phyloP scores from a whole-genome alignment of 1,284 basidiomycete species.

The Cerrena zonata region DNA sequence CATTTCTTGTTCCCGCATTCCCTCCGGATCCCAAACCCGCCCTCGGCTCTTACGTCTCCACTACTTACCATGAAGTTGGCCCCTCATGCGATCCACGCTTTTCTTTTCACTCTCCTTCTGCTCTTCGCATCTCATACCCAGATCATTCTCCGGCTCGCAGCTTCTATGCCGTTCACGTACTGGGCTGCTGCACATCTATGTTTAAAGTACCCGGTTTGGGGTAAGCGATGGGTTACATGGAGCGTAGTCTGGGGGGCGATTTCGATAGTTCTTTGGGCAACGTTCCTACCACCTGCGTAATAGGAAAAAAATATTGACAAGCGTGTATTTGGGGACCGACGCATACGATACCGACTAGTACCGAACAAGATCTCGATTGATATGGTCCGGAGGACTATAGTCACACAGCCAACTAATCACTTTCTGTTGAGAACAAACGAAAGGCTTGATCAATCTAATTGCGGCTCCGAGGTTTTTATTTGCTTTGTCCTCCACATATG shows the following conservation, averaged over 20 bases:
- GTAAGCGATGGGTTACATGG: conserved; percentile 64
- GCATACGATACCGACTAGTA: too few species aligned
- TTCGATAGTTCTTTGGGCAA: conserved; percentile 76
- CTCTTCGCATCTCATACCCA: conserved; percentile 85
- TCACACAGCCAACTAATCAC: too few species aligned
- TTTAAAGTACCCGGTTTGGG: conserved; percentile 39
- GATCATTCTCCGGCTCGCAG: conserved; percentile 78
- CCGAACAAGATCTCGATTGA: too few species aligned
- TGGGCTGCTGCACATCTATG: conserved; percentile 76
- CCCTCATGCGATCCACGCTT: conserved; percentile 69
- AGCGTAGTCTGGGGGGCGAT: conserved; percentile 69
- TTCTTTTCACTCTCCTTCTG: conserved; percentile 56
- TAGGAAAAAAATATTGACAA: too few species aligned
- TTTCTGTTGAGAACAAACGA: too few species aligned
- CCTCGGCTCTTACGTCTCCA: conserved; percentile 14
- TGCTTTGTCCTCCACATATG: too few species aligned
- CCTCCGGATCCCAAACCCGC: background rate
- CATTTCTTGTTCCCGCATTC: conserved; percentile 13
- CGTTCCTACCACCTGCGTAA: conserved; percentile 86
- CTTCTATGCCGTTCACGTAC: conserved; percentile 76
- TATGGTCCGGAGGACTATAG: too few species aligned
- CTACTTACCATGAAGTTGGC: conserved; percentile 35
- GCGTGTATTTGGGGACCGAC: too few species aligned
- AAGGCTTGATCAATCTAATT: too few species aligned
- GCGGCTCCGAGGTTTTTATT: too few species aligned